Evolutionary conservation across 1,139 yeast genomes (phyloP), one percentile per base, ranked within the genome.

Genomic region (Candida sanyaensis): DNA sequence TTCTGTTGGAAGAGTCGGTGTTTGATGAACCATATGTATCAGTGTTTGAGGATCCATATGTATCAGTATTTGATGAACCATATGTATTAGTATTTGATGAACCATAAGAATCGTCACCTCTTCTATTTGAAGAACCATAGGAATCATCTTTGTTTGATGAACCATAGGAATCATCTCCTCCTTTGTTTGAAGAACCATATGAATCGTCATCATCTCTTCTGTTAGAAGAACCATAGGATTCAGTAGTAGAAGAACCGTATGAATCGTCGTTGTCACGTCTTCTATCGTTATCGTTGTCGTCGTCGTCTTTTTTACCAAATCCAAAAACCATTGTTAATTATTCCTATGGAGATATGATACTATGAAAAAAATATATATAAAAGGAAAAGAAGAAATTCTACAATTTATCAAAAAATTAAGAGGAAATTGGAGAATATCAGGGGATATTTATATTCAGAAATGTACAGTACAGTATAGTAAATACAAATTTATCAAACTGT

Each of bases 291-390:
- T 42, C 39, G 42, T 46, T 34, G 49, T 55, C 50, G 32, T n/a
- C n/a, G n/a, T 51, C 44, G 37, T 54, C 50, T 51, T 55, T 55
- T 46, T 57, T 55, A 51, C 69, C 69, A 34, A 65, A 63, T 40
- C 69, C 69, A 50, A 65, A 65, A 49, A 59, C 69, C 69, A 65
- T 65, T 57, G 45, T 61, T 42, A 28, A 24, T 37, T 34, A 21
- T 10, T 38, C 12, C 11, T 28, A 28, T 21, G 11, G 10, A n/a
- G 17, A 30, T 29, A 29, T 26, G 10, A 26, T 17, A 10, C 17
- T 29, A 5, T n/a, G n/a, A 24, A 41, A 11, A 32, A 32, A 8
- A 26, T 21, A n/a, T n/a, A n/a, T n/a, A n/a, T n/a, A 31, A 32
- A 13, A 12, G 32, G 10, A 24, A 41, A 24, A 32, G 24, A 23